Evolutionary conservation across 352 stramenopile species (phyloP).

Genomic region (Phytophthora melonis): DNA sequence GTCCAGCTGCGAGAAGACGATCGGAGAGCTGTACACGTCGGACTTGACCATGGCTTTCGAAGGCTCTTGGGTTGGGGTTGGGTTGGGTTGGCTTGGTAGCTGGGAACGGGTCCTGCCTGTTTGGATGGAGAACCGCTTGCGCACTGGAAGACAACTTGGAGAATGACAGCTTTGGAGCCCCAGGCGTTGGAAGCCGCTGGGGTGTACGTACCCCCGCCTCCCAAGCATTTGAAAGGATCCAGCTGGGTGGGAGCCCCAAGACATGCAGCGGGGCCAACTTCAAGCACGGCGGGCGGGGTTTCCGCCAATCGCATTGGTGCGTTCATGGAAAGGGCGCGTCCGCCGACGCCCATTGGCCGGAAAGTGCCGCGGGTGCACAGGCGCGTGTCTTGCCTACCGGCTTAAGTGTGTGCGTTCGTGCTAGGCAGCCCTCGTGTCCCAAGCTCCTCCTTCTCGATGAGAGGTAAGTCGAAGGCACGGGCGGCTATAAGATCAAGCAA

Average conservation of each 20-base stretch:
- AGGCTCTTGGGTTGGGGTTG: neutral
- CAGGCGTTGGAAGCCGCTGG: neutral
- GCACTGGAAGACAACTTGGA: constrained; percentile 52
- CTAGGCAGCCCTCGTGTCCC: constrained; percentile 2
- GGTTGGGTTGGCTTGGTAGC: neutral
- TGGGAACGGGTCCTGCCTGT: constrained; percentile 9
- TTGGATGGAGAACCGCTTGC: constrained; percentile 44
- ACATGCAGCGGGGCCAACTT: constrained; percentile 45
- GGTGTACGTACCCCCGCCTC: constrained; percentile 27
- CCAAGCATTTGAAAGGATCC: constrained; percentile 28
- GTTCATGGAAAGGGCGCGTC: constrained; percentile 20
- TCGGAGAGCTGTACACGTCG: constrained; percentile 79
- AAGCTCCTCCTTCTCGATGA: neutral
- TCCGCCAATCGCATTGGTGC: constrained; percentile 17
- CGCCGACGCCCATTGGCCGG: constrained; percentile 14
- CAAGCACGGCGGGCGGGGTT: constrained; percentile 29
- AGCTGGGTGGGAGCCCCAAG: constrained; percentile 28
- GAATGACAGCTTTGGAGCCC: constrained; percentile 44
- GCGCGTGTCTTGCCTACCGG: constrained; percentile 32
- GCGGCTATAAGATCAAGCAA: neutral
- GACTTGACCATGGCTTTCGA: constrained; percentile 72
- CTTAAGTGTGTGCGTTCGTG: constrained; percentile 11
- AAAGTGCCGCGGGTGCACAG: constrained; percentile 22
- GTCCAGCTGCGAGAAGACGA: constrained; percentile 76
- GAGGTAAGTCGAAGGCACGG: neutral